Percentiles rank a stretch among this genome's conserved stretches.
phyloP scores from a whole-genome alignment of 257 asterid species.

The Cynanchum wilfordii region DNA sequence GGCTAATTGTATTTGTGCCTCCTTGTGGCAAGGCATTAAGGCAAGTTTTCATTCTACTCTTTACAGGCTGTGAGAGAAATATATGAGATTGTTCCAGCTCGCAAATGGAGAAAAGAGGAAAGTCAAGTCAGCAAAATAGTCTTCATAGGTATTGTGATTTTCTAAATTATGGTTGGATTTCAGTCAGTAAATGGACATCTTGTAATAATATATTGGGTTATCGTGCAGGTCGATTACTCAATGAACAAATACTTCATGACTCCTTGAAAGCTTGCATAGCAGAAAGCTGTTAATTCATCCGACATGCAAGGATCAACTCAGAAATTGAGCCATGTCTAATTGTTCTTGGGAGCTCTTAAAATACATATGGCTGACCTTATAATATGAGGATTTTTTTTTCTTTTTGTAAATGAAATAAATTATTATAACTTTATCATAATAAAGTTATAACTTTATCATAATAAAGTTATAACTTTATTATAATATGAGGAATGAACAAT shows the following conservation, averaged over 20 bases:
- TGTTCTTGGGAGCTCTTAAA: background rate
- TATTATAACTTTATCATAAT: no score
- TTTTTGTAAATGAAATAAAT: no score
- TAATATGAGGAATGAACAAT: no score
- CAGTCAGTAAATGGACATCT: background rate
- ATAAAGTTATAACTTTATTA: no score
- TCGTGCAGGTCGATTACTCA: constrained; percentile 58
- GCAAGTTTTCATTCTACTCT: no score
- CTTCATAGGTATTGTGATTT: constrained; percentile 56
- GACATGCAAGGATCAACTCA: background rate
- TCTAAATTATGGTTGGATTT: background rate
- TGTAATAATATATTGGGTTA: background rate
- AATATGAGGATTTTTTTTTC: no score
- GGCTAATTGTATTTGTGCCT: background rate
- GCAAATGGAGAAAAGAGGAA: constrained; percentile 70
- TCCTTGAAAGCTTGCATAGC: constrained; percentile 49
- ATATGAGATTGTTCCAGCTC: constrained; percentile 83
- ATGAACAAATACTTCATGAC: constrained; percentile 55
- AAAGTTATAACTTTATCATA: no score
- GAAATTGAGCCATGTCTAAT: background rate
- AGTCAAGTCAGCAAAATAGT: constrained; percentile 64
- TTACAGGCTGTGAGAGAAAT: constrained; percentile 91
- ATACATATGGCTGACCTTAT: background rate
- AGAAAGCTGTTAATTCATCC: background rate
- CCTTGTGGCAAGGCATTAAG: background rate